Evolutionary conservation across 768 basidiomycete genomes (phyloP).

Genomic region (Mycena latifolia): DNA sequence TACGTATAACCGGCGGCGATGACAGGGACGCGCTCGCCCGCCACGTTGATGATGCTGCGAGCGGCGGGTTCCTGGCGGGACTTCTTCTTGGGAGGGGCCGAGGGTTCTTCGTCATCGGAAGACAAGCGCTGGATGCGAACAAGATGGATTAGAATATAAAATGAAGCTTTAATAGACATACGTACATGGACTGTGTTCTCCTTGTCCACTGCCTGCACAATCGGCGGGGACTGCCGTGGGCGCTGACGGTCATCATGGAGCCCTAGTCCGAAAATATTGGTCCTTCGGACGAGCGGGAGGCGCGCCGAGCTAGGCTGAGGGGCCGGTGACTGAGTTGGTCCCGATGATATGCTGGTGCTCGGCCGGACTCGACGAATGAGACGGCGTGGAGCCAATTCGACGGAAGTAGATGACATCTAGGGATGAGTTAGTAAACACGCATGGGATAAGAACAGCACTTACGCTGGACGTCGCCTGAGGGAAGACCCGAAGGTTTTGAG

Average conservation of each 20-base stretch:
- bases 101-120: not conserved
- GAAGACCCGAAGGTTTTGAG: slow-evolving; percentile 5
- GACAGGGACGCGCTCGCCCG: not conserved
- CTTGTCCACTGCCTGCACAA: not conserved
- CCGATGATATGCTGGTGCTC: not conserved
- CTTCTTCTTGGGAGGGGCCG: slow-evolving; percentile 7
- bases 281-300: not conserved
- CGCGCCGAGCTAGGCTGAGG: not conserved
- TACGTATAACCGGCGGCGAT: not conserved
- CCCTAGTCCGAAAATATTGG: slow-evolving; percentile 4
- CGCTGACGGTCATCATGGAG: slow-evolving; percentile 15
- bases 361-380: not conserved
- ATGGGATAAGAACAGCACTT: too few species aligned
- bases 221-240: not conserved
- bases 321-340: too few species aligned
- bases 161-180: too few species aligned
- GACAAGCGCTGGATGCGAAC: not conserved
- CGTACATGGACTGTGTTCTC: slow-evolving; percentile 7
- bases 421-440: too few species aligned
- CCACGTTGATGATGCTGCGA: slow-evolving; percentile 17
- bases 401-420: not conserved
- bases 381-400: not conserved
- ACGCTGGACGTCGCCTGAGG: not conserved
- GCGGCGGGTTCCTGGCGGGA: slow-evolving; percentile 9
- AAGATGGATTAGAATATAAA: not conserved